Base-by-base conservation (phyloP, 2,329 filamentous ascomycete genomes). In the Ilyonectria mors-panacis region DNA sequence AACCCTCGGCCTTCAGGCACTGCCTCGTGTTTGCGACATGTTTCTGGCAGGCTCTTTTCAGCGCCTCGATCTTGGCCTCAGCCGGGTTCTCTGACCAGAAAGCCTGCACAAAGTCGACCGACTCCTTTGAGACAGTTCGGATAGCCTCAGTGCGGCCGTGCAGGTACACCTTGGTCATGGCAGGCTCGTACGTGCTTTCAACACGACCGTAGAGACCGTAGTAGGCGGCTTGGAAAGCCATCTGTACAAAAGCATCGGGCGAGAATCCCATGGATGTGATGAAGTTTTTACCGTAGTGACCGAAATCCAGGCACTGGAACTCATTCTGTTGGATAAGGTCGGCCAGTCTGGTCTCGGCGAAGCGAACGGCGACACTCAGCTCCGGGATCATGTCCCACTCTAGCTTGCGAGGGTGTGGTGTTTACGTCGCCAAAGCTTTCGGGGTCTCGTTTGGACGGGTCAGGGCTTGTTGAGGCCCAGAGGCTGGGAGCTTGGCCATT, bases 161-260 rank as follows among this genome's bases (percentile, higher is more conserved):
- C 67, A 97, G 89, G 82, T 90, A 99, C 66, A 92, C 85, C 81
- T 99, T 99, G 58, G 96, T 99, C 96, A 99, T 98, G 47, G 96
- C 95, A 8, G 96, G 96, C 81, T 99, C 96, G 79, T 99, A 99
- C 0, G 95, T 96, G 78, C 94, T 97, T 80, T 98, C 96, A 1
- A 97, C 90, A 5, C 94, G 91, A 3, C 96, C 96, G 75, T 98
- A 99, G 8, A 99, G 87, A 2, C 96, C 96, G 77, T 98, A 99
- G 84, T 99, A 98, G 1, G 96, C 95, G 5, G 95, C 95, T 80
- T 99, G 96, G 84, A 98, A 98, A 0, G 96, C 96, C 95, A 99
- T 98, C 81, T 99, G 96, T 21, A 99, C 93, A 78, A 97, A 99
- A 0, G 96, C 96, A 79, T 98, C 96, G 0, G 96, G 95, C 0